Evolutionary conservation across 1,139 yeast genomes (phyloP).

Genomic region (Chernovozyma aurita): DNA sequence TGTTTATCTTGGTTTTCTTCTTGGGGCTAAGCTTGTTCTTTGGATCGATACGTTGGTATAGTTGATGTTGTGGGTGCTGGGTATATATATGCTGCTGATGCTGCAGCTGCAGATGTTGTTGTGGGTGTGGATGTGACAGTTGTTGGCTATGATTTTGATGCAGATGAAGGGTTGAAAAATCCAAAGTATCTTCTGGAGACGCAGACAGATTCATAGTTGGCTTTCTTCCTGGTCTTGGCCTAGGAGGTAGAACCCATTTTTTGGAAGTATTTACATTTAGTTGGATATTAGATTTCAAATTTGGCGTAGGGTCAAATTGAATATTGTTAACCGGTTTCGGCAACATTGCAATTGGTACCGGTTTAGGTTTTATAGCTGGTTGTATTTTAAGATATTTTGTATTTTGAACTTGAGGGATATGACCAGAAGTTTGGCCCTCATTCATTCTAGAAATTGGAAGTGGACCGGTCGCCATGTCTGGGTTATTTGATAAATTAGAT

Average conservation of each 20-base stretch:
- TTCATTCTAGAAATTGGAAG: not conserved
- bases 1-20: conserved; percentile 10
- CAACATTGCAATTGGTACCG: conserved; percentile 10
- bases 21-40: conserved; percentile 13
- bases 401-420: conserved; percentile 4
- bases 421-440: too few relatives aligned
- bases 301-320: conserved; percentile 16
- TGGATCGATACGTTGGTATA: conserved; percentile 10
- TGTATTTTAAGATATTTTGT: conserved; percentile 34
- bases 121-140: not conserved
- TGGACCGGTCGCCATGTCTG: too few relatives aligned
- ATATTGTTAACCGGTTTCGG: conserved; percentile 11
- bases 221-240: conserved; percentile 60
- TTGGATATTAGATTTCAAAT: conserved; percentile 17
- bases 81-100: not conserved
- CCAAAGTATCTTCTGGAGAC: not conserved
- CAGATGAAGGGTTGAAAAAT: not conserved
- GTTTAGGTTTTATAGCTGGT: conserved; percentile 38
- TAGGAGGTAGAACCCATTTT: conserved; percentile 62
- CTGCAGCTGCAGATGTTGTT: not conserved
- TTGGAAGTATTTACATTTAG: conserved; percentile 46
- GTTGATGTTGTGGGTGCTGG: not conserved
- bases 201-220: conserved; percentile 22
- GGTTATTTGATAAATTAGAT: too few relatives aligned
- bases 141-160: not conserved